Conservation (phyloP, 371 early-diverging fungal species). For the Gilbertella persicaria region DNA sequence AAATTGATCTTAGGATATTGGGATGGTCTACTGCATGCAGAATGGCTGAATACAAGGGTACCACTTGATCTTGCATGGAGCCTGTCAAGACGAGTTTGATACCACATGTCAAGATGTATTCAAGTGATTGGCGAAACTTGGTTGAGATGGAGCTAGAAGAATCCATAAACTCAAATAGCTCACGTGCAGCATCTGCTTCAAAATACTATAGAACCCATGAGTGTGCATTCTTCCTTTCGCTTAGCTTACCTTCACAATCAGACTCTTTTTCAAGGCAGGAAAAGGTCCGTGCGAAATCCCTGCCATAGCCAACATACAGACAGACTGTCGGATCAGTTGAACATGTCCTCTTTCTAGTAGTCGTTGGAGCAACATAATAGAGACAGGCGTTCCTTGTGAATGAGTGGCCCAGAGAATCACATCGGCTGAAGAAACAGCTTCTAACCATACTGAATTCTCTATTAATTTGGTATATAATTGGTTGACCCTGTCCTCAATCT, state of each 20-base stretch:
- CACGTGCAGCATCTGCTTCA: slow-evolving; percentile 89
- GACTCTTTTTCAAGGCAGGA: slow-evolving; percentile 77
- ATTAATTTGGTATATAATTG: slow-evolving; percentile 70
- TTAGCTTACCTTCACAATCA: slow-evolving; percentile 70
- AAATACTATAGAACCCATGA: slow-evolving; percentile 61
- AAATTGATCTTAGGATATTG: slow-evolving; percentile 86
- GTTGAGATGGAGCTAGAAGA: slow-evolving; percentile 67
- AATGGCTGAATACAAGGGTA: slow-evolving; percentile 94
- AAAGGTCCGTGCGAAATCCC: slow-evolving; percentile 93
- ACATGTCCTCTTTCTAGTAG: slow-evolving; percentile 72
- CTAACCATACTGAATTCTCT: slow-evolving; percentile 50
- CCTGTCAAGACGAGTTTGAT: slow-evolving; percentile 73
- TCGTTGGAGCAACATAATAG: slow-evolving; percentile 75
- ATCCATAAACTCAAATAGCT: slow-evolving; percentile 93
- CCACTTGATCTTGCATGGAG: slow-evolving; percentile 93
- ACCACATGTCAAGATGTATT: slow-evolving; percentile 65
- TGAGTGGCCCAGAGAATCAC: slow-evolving; percentile 88
- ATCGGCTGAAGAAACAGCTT: slow-evolving; percentile 72
- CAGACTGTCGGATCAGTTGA: slow-evolving; percentile 67
- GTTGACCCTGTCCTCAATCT: slow-evolving; percentile 83
- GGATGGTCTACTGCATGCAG: slow-evolving; percentile 88
- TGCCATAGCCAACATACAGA: slow-evolving; percentile 89
- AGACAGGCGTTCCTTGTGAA: slow-evolving; percentile 93
- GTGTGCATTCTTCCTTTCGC: not conserved
- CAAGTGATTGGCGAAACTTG: slow-evolving; percentile 73